These are phyloP conservation scores for Calonectria henricotiae DNA, from an alignment of 2,329 filamentous ascomycete genomes.

Conservation along the genomic window DNA sequence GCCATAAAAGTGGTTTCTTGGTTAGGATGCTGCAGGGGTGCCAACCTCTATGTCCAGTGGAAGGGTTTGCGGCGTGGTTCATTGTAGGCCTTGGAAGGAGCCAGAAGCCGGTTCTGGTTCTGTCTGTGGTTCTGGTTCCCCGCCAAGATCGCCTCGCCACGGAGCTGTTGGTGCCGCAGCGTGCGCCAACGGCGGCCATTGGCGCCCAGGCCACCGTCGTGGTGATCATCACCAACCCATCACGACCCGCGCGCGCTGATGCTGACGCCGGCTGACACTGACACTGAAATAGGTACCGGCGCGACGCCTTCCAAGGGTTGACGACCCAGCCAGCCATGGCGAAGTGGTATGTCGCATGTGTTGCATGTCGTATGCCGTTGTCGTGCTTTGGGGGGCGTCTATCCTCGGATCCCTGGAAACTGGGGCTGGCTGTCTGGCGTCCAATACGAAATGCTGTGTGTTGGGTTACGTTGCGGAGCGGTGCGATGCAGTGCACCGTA, in stretches of 20 bases:
- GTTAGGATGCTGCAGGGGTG: constrained; percentile 29
- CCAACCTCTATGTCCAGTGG: constrained; percentile 7
- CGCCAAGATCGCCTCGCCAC: constrained; percentile 6
- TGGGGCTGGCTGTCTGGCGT: constrained; percentile 28
- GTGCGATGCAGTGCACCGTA: constrained; percentile 25
- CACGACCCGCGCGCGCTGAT: constrained; percentile 32
- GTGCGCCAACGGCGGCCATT: constrained; percentile 34
- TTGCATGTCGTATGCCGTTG: constrained; percentile 26
- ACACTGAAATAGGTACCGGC: constrained; percentile 41
- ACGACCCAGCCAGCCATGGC: constrained; percentile 31
- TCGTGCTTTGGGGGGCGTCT: constrained; percentile 23
- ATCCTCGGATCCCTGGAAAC: constrained; percentile 26
- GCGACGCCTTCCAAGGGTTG: constrained; percentile 37
- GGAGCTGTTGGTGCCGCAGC: constrained; percentile 24
- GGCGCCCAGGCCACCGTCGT: constrained; percentile 38
- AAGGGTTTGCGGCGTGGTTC: constrained; percentile 21
- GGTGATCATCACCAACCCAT: constrained; percentile 42
- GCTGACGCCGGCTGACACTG: constrained; percentile 49
- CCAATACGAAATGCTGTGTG: constrained; percentile 29
- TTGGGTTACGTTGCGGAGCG: constrained; percentile 33
- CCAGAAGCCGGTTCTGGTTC: constrained; percentile 19
- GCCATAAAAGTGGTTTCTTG: constrained; percentile 24
- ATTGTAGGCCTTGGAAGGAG: constrained; percentile 20
- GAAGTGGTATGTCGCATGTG: constrained; percentile 30
- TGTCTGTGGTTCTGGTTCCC: constrained; percentile 22